These are phyloP conservation scores for Acacia acuminata DNA, from an alignment of 306 rosid genomes.

Conservation along the genomic window DNA sequence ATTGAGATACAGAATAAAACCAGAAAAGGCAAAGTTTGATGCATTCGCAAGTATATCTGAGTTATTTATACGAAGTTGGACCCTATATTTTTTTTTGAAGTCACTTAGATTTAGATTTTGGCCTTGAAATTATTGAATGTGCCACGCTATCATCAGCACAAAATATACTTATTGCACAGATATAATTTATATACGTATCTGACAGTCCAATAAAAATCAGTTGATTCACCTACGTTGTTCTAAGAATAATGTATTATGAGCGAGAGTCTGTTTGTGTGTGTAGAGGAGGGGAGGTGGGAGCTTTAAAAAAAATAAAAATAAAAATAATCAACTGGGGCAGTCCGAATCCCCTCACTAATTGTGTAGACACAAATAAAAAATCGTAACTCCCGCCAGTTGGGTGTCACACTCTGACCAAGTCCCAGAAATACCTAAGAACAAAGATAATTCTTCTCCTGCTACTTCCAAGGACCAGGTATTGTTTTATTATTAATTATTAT, in stretches of 20 bases:
- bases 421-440: constrained; percentile 23
- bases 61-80: background rate
- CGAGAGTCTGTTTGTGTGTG: background rate
- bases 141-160: background rate
- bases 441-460: constrained; percentile 26
- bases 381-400: constrained; percentile 15
- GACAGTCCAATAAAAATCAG: background rate
- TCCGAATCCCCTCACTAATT: no score
- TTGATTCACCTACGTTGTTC: background rate
- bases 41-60: background rate
- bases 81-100: no score
- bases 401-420: constrained; percentile 41
- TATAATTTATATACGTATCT: background rate
- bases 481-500: background rate
- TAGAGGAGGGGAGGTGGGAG: background rate
- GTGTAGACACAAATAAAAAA: no score
- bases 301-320: background rate
- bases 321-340: no score
- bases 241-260: background rate
- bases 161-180: background rate
- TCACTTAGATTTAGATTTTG: background rate
- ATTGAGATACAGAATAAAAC: background rate
- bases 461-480: constrained; percentile 62
- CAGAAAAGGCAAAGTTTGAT: background rate
- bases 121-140: background rate